phyloP scores from a whole-genome alignment of 257 asterid species.

The Nicotiana otophora region DNA sequence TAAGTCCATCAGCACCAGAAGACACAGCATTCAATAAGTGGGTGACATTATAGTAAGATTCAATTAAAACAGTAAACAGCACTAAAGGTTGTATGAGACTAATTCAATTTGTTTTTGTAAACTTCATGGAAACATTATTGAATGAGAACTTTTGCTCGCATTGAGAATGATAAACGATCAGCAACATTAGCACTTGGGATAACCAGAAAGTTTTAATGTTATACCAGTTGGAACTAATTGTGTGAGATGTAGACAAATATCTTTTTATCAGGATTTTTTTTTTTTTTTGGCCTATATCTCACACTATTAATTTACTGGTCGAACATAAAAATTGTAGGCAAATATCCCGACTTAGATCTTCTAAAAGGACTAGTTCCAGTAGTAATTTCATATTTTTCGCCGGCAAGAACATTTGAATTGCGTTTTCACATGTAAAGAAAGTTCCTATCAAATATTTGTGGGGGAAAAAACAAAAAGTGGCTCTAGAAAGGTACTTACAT shows the following conservation, averaged over 20 bases:
- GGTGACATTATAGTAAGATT: not conserved
- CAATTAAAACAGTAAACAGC: not conserved
- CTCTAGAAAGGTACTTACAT: not conserved
- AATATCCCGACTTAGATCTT: not conserved
- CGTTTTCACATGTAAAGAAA: not conserved
- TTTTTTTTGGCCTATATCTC: not conserved
- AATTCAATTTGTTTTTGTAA: not conserved
- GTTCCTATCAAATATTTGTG: not conserved
- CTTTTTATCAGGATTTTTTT: too few species aligned
- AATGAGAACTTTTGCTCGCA: not conserved
- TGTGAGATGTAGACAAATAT: too few species aligned
- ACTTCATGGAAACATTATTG: not conserved
- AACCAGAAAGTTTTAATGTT: not conserved
- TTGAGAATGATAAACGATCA: not conserved
- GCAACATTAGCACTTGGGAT: not conserved
- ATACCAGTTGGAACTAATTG: not conserved
- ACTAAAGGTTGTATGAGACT: not conserved
- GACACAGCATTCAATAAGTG: not conserved
- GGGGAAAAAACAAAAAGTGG: not conserved
- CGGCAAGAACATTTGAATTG: not conserved
- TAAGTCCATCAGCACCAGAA: not conserved
- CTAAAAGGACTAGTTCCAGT: not conserved
- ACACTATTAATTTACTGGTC: not conserved
- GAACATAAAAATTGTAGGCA: not conserved
- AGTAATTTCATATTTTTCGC: not conserved